phyloP scores from a whole-genome alignment of 495 filamentous ascomycete genomes.

The Jackrogersella minutella region DNA sequence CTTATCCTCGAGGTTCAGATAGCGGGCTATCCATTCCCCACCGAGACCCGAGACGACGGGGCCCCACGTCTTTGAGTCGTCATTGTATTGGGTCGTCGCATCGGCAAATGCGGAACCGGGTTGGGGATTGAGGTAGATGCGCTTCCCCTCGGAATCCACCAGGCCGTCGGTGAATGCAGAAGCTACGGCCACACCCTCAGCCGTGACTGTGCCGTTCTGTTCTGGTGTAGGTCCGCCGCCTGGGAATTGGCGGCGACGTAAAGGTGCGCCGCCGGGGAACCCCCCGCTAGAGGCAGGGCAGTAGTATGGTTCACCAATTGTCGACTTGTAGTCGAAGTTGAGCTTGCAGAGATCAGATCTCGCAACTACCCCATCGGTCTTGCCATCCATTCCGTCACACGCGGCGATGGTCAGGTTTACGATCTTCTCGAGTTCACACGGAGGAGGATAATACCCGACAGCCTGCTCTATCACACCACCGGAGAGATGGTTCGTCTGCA shows the following conservation, averaged over 20 bases:
- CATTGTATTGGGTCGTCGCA: slow-evolving; percentile 54
- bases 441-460: slow-evolving; percentile 58
- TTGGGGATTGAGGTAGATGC: slow-evolving; percentile 58
- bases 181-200: slow-evolving; percentile 51
- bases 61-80: slow-evolving; percentile 49
- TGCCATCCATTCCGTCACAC: slow-evolving; percentile 62
- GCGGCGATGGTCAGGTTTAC: slow-evolving; percentile 59
- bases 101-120: slow-evolving; percentile 53
- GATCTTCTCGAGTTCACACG: slow-evolving; percentile 61
- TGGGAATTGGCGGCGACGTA: slow-evolving; percentile 24
- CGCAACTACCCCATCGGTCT: slow-evolving; percentile 60
- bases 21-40: slow-evolving; percentile 46
- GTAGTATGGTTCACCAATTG: slow-evolving; percentile 58
- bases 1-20: slow-evolving; percentile 48
- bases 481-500: slow-evolving; percentile 61
- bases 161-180: slow-evolving; percentile 55
- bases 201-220: slow-evolving; percentile 56
- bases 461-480: slow-evolving; percentile 55
- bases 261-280: not conserved
- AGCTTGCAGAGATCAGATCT: slow-evolving; percentile 61
- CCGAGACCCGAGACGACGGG: slow-evolving; percentile 49
- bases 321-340: slow-evolving; percentile 53
- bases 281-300: slow-evolving; percentile 50
- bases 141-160: slow-evolving; percentile 52
- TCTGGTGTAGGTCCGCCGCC: slow-evolving; percentile 42